Conservation (phyloP, 2,329 filamentous ascomycete species). For the Stagonosporopsis cucurbitacearum region DNA sequence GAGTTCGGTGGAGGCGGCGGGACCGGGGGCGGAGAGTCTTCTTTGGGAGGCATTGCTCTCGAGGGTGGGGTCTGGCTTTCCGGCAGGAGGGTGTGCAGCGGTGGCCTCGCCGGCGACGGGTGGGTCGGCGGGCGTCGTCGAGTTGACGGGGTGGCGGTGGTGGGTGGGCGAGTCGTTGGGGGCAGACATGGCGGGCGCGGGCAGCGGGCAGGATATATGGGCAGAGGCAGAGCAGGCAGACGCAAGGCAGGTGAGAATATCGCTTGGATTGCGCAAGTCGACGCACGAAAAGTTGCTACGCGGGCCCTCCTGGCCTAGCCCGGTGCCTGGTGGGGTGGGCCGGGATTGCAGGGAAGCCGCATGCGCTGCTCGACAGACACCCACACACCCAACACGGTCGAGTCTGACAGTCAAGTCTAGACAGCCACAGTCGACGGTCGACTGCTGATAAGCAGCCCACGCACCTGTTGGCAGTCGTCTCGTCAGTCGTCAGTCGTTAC, state of each 20-base stretch:
- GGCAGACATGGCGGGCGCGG: constrained; percentile 43
- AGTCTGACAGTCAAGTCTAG: too few species aligned
- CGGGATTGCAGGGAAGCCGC: constrained; percentile 9
- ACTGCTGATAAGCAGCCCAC: constrained; percentile 10
- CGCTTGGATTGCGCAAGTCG: constrained; percentile 17
- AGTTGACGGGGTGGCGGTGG: constrained; percentile 26
- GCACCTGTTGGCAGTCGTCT: too few species aligned
- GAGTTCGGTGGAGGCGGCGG: constrained; percentile 60
- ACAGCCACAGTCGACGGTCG: constrained; percentile 16
- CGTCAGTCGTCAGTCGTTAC: too few species aligned
- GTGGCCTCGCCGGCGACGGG: constrained; percentile 35
- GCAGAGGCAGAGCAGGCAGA: constrained; percentile 19
- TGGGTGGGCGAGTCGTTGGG: constrained; percentile 28
- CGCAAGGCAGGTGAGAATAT: constrained; percentile 25
- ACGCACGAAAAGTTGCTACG: constrained; percentile 15
- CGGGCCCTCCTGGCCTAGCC: constrained; percentile 15
- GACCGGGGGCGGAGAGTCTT: constrained; percentile 57
- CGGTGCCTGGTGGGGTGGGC: constrained; percentile 8
- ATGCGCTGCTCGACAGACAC: constrained; percentile 2
- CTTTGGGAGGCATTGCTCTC: constrained; percentile 53
- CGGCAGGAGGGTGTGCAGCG: constrained; percentile 40
- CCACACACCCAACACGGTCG: too few species aligned
- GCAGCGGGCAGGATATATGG: constrained; percentile 22
- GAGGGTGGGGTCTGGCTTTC: constrained; percentile 45
- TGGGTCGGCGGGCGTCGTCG: constrained; percentile 26